Percentiles rank a stretch among this genome's conserved stretches.
phyloP scores from a whole-genome alignment of 116 monocot genomes.

The Trichopus zeylanicus region DNA sequence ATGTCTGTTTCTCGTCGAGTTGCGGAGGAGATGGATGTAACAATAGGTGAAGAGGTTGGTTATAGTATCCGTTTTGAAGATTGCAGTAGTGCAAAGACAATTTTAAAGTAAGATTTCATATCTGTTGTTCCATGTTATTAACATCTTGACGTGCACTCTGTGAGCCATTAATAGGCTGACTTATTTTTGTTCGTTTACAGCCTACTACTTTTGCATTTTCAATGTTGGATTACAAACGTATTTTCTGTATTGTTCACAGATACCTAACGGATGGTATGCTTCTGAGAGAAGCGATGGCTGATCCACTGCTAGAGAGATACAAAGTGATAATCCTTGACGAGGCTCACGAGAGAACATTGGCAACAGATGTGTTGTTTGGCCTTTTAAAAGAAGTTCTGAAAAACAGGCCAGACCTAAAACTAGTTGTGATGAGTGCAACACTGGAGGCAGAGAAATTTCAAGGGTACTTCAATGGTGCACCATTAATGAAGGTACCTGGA shows the following conservation, averaged over 20 bases:
- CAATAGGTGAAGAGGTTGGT: conserved; percentile 97
- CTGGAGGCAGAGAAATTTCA: conserved; percentile 61
- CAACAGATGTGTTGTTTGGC: conserved; percentile 70
- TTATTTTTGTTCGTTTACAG: background rate
- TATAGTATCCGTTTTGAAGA: conserved; percentile 96
- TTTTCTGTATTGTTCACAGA: conserved; percentile 21
- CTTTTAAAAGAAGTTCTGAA: conserved; percentile 57
- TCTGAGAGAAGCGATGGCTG: conserved; percentile 74
- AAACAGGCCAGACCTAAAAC: conserved; percentile 50
- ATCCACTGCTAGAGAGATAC: conserved; percentile 69
- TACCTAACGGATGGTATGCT: conserved; percentile 99
- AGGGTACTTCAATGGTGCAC: conserved; percentile 54
- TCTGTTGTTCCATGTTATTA: too few relatives aligned
- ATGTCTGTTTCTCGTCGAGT: conserved; percentile 97
- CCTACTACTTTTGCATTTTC: background rate
- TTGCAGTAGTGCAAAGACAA: conserved; percentile 85
- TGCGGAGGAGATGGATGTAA: conserved; percentile 98
- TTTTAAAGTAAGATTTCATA: conserved; percentile 78
- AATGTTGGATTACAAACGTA: background rate
- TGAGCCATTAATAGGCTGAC: background rate
- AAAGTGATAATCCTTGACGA: conserved; percentile 77
- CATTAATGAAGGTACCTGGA: conserved; percentile 59
- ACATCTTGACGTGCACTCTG: too few relatives aligned
- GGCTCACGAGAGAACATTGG: conserved; percentile 65
- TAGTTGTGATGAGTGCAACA: conserved; percentile 65